These are phyloP conservation scores for Cutaneotrichosporon cutaneum DNA, from an alignment of 1,284 basidiomycete species.

Conservation along the genomic window DNA sequence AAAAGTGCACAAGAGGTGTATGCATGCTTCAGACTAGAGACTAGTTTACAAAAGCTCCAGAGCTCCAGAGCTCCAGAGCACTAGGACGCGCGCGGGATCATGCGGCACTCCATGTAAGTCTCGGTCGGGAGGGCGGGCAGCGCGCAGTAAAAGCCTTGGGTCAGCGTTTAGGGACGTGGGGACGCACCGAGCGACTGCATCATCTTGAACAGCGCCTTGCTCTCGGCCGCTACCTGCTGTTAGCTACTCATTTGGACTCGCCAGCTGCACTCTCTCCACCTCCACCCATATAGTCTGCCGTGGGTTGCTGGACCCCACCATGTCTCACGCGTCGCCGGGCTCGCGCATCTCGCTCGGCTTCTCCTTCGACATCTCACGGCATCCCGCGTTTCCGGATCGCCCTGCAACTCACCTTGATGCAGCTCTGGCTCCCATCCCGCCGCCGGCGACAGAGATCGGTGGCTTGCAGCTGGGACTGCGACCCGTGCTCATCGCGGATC, in stretches of 20 bases:
- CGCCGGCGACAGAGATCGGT: constrained; percentile 65
- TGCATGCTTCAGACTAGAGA: constrained; percentile 4
- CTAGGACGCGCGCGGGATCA: constrained; percentile 57
- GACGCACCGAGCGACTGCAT: constrained; percentile 60
- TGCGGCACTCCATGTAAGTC: constrained; percentile 68
- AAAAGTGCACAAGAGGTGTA: constrained; percentile 1
- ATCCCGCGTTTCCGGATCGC: too few species aligned
- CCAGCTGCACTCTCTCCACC: background rate
- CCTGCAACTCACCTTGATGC: constrained; percentile 63
- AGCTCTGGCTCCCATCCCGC: constrained; percentile 57
- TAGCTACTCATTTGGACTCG: background rate
- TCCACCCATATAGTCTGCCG: background rate
- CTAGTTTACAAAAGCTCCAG: background rate
- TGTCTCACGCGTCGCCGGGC: too few species aligned
- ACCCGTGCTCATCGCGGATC: constrained; percentile 53
- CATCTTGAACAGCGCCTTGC: constrained; percentile 66
- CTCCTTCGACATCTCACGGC: too few species aligned
- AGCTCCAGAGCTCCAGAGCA: background rate
- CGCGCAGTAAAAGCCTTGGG: constrained; percentile 68
- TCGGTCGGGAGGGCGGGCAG: constrained; percentile 68
- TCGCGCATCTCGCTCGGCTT: too few species aligned
- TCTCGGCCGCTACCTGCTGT: constrained; percentile 64
- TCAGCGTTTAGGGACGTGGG: background rate
- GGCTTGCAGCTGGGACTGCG: constrained; percentile 36
- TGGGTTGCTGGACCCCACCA: too few species aligned